phyloP scores from a whole-genome alignment of 1,284 basidiomycete genomes.

The Leccinum huronense region DNA sequence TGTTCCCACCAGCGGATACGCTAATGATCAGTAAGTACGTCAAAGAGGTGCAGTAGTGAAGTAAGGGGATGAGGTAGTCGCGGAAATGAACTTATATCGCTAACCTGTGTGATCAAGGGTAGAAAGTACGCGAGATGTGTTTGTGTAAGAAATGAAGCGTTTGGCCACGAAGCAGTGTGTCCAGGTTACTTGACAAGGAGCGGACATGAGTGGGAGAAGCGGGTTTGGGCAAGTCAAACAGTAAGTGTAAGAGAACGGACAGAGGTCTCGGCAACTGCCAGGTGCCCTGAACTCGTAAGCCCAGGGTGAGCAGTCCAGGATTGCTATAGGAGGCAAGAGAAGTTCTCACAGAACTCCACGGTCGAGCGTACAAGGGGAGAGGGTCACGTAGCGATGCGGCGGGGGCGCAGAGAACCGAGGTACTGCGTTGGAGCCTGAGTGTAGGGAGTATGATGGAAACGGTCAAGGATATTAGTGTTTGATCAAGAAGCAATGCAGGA shows the following conservation, averaged over 20 bases:
- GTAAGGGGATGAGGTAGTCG: conserved; percentile 4
- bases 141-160: background rate
- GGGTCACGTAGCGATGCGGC: background rate
- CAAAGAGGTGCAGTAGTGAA: conserved; percentile 17
- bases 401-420: background rate
- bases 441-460: background rate
- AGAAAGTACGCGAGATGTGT: conserved; percentile 12
- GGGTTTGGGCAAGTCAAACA: background rate
- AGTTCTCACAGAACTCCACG: conserved; percentile 14
- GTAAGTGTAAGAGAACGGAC: background rate
- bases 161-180: background rate
- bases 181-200: conserved; percentile 3
- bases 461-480: background rate
- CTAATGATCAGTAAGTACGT: conserved; percentile 24
- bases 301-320: background rate
- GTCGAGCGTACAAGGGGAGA: background rate
- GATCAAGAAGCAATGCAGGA: background rate
- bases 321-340: background rate
- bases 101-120: conserved; percentile 19
- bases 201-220: conserved; percentile 14
- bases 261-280: background rate
- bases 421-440: background rate
- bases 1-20: conserved; percentile 10
- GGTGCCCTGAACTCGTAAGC: background rate
- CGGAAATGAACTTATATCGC: conserved; percentile 28